These are phyloP conservation scores for Camellia oleifera DNA, from an alignment of 179 eudicot species.

Conservation along the genomic window DNA sequence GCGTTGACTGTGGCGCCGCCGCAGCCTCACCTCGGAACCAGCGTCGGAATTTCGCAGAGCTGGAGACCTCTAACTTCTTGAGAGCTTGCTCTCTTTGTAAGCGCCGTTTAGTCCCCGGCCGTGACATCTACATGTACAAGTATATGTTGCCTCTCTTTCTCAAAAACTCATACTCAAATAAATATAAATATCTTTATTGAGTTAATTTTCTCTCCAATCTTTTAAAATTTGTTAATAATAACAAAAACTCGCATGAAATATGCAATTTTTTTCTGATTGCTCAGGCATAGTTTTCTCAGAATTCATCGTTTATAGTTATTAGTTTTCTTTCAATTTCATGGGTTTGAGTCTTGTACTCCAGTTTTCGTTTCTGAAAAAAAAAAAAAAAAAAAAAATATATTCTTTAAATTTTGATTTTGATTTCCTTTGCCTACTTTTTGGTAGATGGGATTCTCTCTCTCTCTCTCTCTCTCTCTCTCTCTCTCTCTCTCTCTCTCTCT, in stretches of 20 bases:
- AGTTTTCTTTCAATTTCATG: background rate
- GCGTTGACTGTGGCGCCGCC: background rate
- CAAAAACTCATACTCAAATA: background rate
- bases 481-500: too few relatives aligned
- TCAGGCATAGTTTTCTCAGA: background rate
- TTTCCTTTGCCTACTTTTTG: too few relatives aligned
- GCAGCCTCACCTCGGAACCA: constrained; percentile 18
- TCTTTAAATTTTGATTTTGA: too few relatives aligned
- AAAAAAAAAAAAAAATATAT: too few relatives aligned
- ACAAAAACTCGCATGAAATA: background rate
- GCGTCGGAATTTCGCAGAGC: constrained; percentile 52
- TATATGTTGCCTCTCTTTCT: constrained; percentile 6
- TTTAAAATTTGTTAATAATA: background rate
- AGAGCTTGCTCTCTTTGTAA: constrained; percentile 59
- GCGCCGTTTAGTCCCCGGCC: constrained; percentile 55
- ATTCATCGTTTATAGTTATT: background rate
- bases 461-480: too few relatives aligned
- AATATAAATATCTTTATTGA: background rate
- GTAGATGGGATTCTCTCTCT: too few relatives aligned
- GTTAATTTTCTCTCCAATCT: background rate
- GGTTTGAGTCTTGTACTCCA: background rate
- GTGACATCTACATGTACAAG: constrained; percentile 79
- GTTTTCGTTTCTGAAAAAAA: background rate
- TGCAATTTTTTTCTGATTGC: background rate
- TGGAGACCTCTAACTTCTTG: constrained; percentile 41